Evolutionary conservation across 2,329 filamentous ascomycete genomes (phyloP).

Genomic region (Akanthomyces uredinophilus): DNA sequence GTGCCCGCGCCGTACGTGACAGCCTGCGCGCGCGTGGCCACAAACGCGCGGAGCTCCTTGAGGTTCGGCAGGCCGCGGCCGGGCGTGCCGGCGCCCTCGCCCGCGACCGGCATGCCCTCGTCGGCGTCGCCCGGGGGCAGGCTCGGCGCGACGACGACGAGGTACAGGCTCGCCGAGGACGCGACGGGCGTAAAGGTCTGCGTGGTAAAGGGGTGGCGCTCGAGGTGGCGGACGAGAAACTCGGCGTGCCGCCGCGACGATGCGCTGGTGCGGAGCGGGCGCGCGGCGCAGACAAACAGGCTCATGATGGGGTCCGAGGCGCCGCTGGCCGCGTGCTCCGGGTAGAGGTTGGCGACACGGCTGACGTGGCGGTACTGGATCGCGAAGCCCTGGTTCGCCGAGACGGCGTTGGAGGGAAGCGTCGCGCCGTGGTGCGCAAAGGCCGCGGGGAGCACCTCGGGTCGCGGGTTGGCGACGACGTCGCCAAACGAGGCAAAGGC

Average conservation of each 20-base stretch:
- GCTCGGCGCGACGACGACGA: conserved; percentile 85
- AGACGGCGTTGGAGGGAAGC: conserved; percentile 45
- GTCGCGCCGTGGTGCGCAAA: conserved; percentile 34
- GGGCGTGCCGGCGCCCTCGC: conserved; percentile 43
- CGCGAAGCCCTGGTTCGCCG: conserved; percentile 81
- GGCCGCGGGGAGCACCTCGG: conserved; percentile 46
- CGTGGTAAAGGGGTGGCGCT: conserved; percentile 88
- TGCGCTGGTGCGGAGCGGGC: conserved; percentile 21
- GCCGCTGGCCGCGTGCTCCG: conserved; percentile 50
- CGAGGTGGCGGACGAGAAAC: conserved; percentile 67
- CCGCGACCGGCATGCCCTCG: conserved; percentile 21
- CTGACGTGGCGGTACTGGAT: conserved; percentile 82
- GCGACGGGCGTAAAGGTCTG: conserved; percentile 85
- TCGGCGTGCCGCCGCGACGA: neutral
- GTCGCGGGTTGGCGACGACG: conserved; percentile 69
- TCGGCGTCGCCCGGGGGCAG: conserved; percentile 39
- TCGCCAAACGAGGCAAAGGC: conserved; percentile 77
- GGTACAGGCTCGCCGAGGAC: conserved; percentile 52
- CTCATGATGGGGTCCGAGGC: conserved; percentile 64
- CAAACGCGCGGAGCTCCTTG: conserved; percentile 64
- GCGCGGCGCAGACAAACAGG: conserved; percentile 73
- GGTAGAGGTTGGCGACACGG: conserved; percentile 66
- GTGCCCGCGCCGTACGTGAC: conserved; percentile 90
- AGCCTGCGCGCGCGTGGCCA: conserved; percentile 71
- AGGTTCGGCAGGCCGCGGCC: conserved; percentile 69